Evolutionary conservation across 2,329 filamentous ascomycete species (phyloP).

Genomic region (Sclerotinia spermophila): DNA sequence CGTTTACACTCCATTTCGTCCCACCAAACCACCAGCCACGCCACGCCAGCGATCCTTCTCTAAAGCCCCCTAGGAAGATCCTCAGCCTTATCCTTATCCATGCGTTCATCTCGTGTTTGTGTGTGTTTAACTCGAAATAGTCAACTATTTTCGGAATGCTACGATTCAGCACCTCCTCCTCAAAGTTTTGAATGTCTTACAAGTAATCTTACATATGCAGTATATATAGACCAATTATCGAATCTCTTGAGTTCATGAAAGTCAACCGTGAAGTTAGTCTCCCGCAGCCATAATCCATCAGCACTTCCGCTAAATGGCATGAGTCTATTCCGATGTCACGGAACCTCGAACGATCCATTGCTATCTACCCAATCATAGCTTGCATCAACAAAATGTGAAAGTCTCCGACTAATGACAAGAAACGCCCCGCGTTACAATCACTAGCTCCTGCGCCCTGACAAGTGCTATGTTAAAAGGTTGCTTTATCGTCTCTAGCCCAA

Average conservation of each 20-base stretch:
- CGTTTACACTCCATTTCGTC: slow-evolving; percentile 8
- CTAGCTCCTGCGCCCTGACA: neutral
- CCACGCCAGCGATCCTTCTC: neutral
- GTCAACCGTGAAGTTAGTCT: neutral
- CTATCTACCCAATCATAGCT: neutral
- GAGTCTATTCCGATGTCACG: slow-evolving; percentile 6
- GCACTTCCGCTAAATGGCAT: neutral
- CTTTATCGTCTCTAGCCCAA: slow-evolving; percentile 2
- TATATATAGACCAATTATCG: neutral
- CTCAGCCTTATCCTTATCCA: slow-evolving; percentile 12
- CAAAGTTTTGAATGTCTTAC: neutral
- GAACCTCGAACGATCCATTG: neutral
- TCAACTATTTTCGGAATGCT: neutral
- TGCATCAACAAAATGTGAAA: neutral
- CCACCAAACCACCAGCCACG: neutral
- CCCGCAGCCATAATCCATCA: slow-evolving; percentile 1
- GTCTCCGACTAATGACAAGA: neutral
- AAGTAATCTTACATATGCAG: neutral
- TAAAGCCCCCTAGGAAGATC: neutral
- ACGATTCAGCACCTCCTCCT: neutral
- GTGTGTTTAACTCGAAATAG: neutral
- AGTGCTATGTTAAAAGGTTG: neutral
- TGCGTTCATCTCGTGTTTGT: slow-evolving; percentile 15
- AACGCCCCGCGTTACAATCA: slow-evolving; percentile 8
- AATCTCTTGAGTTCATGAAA: neutral